These are phyloP conservation scores for Metarhizium brunneum DNA, from an alignment of 2,329 filamentous ascomycete species.

Conservation along the genomic window DNA sequence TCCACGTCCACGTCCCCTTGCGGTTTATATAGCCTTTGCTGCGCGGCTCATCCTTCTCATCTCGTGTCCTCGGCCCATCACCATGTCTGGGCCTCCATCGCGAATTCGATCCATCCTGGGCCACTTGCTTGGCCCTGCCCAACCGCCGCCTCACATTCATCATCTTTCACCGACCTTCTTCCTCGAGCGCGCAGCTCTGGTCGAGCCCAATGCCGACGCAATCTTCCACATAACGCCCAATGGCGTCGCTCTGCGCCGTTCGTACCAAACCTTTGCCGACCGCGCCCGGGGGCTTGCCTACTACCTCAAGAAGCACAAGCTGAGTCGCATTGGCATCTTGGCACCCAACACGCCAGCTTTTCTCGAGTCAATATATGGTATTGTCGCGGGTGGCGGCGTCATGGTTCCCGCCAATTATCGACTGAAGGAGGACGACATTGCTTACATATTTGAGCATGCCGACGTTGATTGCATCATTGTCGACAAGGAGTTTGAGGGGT, in stretches of 20 bases:
- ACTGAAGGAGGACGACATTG: conserved; percentile 75
- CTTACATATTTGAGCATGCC: conserved; percentile 81
- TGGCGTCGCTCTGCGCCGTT: conserved; percentile 61
- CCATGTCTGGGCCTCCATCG: conserved; percentile 55
- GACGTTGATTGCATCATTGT: conserved; percentile 83
- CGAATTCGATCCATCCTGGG: conserved; percentile 50
- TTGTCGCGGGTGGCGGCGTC: conserved; percentile 71
- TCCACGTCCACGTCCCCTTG: too few relatives aligned
- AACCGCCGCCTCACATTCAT: conserved; percentile 54
- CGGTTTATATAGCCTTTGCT: too few relatives aligned
- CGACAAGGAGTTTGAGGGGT: conserved; percentile 65
- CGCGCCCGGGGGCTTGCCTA: conserved; percentile 83
- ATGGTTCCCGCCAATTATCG: conserved; percentile 57
- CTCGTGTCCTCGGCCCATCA: conserved; percentile 7
- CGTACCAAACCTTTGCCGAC: conserved; percentile 75
- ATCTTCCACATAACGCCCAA: conserved; percentile 81
- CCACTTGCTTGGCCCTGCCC: conserved; percentile 33
- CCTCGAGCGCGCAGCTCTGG: conserved; percentile 72
- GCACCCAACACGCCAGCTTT: conserved; percentile 93
- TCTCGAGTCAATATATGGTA: conserved; percentile 80
- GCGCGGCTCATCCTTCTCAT: background rate
- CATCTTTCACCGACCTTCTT: conserved; percentile 82
- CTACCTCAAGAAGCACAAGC: conserved; percentile 66
- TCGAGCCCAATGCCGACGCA: conserved; percentile 78
- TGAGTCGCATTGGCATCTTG: conserved; percentile 73